phyloP scores from a whole-genome alignment of 495 filamentous ascomycete species.

The Astrothelium subdiscretum region DNA sequence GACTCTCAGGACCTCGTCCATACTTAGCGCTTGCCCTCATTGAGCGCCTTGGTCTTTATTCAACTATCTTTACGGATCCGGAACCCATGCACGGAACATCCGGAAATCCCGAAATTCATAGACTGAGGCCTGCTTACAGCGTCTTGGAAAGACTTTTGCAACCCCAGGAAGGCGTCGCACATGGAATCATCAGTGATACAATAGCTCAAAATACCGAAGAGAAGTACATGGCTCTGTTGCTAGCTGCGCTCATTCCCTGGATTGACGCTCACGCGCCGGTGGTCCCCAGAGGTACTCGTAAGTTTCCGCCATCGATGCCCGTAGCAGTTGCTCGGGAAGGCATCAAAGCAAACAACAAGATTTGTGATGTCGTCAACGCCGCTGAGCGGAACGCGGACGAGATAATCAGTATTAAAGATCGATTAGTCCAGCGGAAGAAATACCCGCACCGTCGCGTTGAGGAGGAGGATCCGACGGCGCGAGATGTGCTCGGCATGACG shows the following conservation, averaged over 20 bases:
- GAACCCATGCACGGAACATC: conserved; percentile 19
- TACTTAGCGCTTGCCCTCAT: conserved; percentile 57
- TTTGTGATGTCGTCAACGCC: conserved; percentile 50
- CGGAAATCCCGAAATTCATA: conserved; percentile 19
- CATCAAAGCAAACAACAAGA: conserved; percentile 65
- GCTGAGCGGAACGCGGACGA: conserved; percentile 45
- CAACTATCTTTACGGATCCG: conserved; percentile 68
- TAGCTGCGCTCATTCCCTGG: conserved; percentile 70
- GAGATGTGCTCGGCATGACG: conserved; percentile 56
- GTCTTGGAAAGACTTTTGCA: not conserved
- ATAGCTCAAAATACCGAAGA: conserved; percentile 51
- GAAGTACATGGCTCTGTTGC: conserved; percentile 59
- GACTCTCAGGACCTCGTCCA: conserved; percentile 51
- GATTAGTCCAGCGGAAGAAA: conserved; percentile 26
- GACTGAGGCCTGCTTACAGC: conserved; percentile 39
- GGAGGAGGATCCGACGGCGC: conserved; percentile 23
- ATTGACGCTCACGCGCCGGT: conserved; percentile 39
- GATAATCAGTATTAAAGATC: conserved; percentile 49
- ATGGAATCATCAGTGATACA: conserved; percentile 21
- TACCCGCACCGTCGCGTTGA: conserved; percentile 10
- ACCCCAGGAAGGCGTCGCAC: not conserved
- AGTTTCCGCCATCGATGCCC: conserved; percentile 39
- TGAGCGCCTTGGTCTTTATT: conserved; percentile 61
- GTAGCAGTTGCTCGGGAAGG: conserved; percentile 59
- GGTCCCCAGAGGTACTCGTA: conserved; percentile 32